phyloP scores from a whole-genome alignment of 2,329 filamentous ascomycete genomes.

The Bretziella fagacearum region DNA sequence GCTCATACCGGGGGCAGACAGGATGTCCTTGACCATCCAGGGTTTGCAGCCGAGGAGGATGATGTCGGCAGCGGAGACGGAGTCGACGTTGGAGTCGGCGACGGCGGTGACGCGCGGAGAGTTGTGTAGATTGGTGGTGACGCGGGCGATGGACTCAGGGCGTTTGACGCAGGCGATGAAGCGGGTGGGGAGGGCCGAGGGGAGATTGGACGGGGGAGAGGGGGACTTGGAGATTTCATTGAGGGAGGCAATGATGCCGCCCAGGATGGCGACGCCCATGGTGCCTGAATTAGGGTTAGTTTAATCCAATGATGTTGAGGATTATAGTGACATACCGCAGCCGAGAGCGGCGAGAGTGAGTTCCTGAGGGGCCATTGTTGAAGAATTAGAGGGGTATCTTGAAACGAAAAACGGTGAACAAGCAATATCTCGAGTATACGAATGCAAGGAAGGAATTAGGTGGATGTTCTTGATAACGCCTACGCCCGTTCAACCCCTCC shows the following conservation, averaged over 20 bases:
- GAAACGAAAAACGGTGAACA: neutral
- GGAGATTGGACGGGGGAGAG: constrained; percentile 27
- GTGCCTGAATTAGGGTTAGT: constrained; percentile 37
- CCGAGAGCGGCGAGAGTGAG: constrained; percentile 67
- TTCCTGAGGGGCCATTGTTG: constrained; percentile 19
- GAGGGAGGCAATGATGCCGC: constrained; percentile 59
- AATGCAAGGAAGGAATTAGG: too few relatives aligned
- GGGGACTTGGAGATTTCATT: constrained; percentile 31
- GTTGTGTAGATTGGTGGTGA: constrained; percentile 50
- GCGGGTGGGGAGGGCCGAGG: constrained; percentile 45
- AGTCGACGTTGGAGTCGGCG: constrained; percentile 53
- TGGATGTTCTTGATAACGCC: too few relatives aligned
- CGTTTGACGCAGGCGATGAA: constrained; percentile 72
- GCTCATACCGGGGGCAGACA: constrained; percentile 49
- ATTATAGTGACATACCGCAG: constrained; percentile 39
- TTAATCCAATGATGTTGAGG: neutral
- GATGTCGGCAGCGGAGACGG: constrained; percentile 52
- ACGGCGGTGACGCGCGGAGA: constrained; percentile 45
- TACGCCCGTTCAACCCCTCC: constrained; percentile 6
- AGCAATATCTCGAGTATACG: neutral
- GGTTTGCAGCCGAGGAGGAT: constrained; percentile 70
- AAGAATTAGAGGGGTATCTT: too few relatives aligned
- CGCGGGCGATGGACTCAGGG: constrained; percentile 48
- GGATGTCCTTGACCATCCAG: constrained; percentile 51
- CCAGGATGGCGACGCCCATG: constrained; percentile 72